Conservation (phyloP, 73 alveolate species). For the Stentor coeruleus region DNA sequence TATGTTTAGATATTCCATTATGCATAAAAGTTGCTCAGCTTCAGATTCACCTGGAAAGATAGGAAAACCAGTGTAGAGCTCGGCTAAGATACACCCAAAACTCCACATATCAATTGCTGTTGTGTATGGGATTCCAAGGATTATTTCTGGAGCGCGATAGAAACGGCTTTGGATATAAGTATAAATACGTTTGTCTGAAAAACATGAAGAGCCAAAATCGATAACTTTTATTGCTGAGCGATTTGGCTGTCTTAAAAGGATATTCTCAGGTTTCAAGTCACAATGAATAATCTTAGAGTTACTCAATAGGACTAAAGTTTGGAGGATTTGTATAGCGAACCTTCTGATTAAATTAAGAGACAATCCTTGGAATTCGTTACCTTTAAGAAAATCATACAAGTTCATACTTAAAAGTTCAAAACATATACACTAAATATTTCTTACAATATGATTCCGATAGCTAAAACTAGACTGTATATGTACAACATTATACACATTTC, state of each 20-base stretch:
- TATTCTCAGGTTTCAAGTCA: conserved; percentile 92
- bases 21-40: conserved; percentile 30
- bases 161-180: conserved; percentile 40
- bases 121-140: conserved; percentile 52
- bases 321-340: conserved; percentile 49
- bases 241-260: conserved; percentile 58
- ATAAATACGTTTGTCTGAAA: conserved; percentile 55
- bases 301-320: conserved; percentile 59
- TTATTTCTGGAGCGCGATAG: conserved; percentile 78
- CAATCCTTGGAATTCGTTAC: conserved; percentile 62
- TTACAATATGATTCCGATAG: conserved; percentile 67
- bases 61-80: conserved; percentile 30
- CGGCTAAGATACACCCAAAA: conserved; percentile 67
- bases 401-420: conserved; percentile 73
- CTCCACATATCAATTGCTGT: conserved; percentile 80
- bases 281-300: conserved; percentile 74
- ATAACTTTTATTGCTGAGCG: conserved; percentile 70
- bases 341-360: conserved; percentile 23
- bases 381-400: conserved; percentile 65
- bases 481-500: conserved; percentile 41
- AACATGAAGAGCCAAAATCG: conserved; percentile 86
- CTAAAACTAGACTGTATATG: conserved; percentile 61
- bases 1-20: conserved; percentile 8
- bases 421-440: conserved; percentile 48
- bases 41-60: conserved; percentile 37